phyloP scores from a whole-genome alignment of 768 basidiomycete genomes.

The Hemileccinum impolitum region DNA sequence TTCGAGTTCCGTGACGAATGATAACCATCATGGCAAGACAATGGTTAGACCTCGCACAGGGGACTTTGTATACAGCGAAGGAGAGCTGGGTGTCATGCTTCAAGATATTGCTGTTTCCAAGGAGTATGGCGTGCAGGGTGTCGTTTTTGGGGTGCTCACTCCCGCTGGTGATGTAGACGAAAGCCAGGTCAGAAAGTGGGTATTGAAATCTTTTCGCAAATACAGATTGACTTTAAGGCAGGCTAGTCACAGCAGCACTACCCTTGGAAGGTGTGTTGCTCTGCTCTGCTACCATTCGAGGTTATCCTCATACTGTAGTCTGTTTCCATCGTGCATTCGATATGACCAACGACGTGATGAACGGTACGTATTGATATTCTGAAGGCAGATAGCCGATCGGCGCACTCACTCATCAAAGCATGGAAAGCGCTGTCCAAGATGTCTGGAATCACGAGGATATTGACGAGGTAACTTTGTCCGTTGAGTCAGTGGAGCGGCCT shows the following conservation, averaged over 20 bases:
- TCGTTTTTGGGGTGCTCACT: constrained; percentile 65
- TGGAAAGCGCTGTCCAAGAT: constrained; percentile 49
- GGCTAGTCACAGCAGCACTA: constrained; percentile 53
- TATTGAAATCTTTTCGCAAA: neutral
- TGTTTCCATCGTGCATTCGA: constrained; percentile 82
- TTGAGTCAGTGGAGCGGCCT: neutral
- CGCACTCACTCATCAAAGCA: constrained; percentile 14
- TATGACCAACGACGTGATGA: constrained; percentile 53
- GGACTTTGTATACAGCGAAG: constrained; percentile 69
- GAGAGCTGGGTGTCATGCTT: constrained; percentile 69
- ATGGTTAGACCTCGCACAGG: constrained; percentile 82
- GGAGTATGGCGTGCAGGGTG: constrained; percentile 52
- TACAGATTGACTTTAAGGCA: constrained; percentile 20
- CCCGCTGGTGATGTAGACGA: constrained; percentile 58
- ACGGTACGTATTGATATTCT: constrained; percentile 38
- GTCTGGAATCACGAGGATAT: constrained; percentile 65
- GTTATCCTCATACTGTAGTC: constrained; percentile 38
- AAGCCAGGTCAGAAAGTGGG: constrained; percentile 47
- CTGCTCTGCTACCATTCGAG: neutral
- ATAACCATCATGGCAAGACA: constrained; percentile 39
- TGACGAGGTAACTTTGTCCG: constrained; percentile 60
- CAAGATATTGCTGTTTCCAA: constrained; percentile 69
- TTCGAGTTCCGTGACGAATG: neutral
- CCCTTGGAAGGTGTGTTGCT: constrained; percentile 56
- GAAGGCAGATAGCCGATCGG: neutral